phyloP scores from a whole-genome alignment of 73 alveolate genomes.

The Uronychia setigera region DNA sequence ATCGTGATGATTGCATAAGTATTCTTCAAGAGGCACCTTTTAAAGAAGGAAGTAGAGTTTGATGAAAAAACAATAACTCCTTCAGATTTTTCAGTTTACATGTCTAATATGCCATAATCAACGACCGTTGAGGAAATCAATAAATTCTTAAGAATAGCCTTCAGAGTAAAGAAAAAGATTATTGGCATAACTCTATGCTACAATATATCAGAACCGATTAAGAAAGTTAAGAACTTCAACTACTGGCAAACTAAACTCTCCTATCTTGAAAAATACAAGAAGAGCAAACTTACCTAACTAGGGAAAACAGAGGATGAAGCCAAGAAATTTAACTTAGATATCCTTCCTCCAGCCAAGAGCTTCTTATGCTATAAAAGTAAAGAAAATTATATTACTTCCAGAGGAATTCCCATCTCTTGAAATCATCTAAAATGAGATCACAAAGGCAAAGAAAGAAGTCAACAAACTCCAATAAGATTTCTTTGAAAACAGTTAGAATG shows the following conservation, averaged over 20 bases:
- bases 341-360: background rate
- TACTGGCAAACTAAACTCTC: background rate
- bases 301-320: background rate
- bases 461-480: background rate
- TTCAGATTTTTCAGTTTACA: constrained; percentile 8
- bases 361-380: background rate
- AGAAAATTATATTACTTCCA: background rate
- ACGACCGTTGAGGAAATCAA: constrained; percentile 3
- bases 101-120: background rate
- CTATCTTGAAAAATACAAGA: background rate
- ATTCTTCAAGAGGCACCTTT: constrained; percentile 11
- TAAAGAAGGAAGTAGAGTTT: background rate
- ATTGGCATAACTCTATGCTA: background rate
- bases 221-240: background rate
- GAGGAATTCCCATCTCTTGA: background rate
- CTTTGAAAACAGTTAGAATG: background rate
- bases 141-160: background rate
- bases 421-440: background rate
- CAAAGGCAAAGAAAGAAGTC: background rate
- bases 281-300: background rate
- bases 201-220: constrained; percentile 1
- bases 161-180: background rate
- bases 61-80: constrained; percentile 34
- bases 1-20: constrained; percentile 8
- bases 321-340: background rate